These are phyloP conservation scores for Cornus suecica DNA, from an alignment of 148 eudicot species.

Conservation along the genomic window DNA sequence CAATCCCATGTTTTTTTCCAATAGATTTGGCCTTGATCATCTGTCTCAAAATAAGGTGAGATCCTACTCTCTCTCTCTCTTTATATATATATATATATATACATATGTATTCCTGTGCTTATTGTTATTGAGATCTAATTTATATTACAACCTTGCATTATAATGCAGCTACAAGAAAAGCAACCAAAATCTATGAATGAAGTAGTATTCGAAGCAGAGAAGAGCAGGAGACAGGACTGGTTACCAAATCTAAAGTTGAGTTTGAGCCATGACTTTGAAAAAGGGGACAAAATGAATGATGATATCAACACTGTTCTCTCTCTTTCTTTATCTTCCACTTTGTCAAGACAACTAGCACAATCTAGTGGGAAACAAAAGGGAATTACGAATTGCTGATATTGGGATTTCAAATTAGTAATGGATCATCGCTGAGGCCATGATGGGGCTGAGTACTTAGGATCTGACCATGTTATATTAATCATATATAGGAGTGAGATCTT, in stretches of 20 bases:
- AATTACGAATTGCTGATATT: not conserved
- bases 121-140: not conserved
- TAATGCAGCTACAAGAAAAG: slow-evolving; percentile 18
- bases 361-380: slow-evolving; percentile 4
- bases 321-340: slow-evolving; percentile 19
- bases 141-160: not conserved
- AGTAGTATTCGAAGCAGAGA: not conserved
- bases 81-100: not conserved
- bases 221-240: slow-evolving; percentile 2
- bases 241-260: slow-evolving; percentile 23
- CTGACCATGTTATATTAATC: slow-evolving; percentile 23
- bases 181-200: slow-evolving; percentile 1
- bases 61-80: not conserved
- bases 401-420: slow-evolving; percentile 17
- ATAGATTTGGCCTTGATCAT: not conserved
- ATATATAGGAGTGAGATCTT: slow-evolving; percentile 28
- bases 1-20: not conserved
- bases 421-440: slow-evolving; percentile 10
- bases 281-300: not conserved
- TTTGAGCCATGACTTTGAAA: slow-evolving; percentile 16
- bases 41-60: slow-evolving; percentile 17
- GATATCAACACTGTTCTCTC: slow-evolving; percentile 22
- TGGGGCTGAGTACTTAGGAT: slow-evolving; percentile 31
- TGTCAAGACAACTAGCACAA: slow-evolving; percentile 10
- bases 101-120: not conserved